Conservation (phyloP, 768 basidiomycete genomes). For the Rhizopogon sp. region DNA sequence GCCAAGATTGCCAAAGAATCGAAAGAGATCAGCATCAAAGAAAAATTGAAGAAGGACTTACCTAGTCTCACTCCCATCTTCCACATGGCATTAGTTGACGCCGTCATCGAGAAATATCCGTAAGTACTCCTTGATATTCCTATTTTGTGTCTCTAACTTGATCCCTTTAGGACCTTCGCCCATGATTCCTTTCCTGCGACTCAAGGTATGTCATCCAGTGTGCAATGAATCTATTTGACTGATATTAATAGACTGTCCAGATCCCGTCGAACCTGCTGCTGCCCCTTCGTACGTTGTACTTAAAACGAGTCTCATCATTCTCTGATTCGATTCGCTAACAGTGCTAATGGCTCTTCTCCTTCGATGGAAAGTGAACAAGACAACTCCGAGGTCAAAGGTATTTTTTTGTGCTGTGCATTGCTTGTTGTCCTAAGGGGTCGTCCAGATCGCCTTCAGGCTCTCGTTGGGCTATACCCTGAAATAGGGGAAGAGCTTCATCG, state of each 20-base stretch:
- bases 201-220: conserved; percentile 1
- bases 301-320: background rate
- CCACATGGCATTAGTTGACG: conserved; percentile 17
- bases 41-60: conserved; percentile 4
- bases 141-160: background rate
- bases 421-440: background rate
- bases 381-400: background rate
- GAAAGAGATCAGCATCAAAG: background rate
- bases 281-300: background rate
- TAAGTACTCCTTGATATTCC: conserved; percentile 5
- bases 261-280: conserved; percentile 1
- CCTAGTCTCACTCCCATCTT: background rate
- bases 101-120: conserved; percentile 17
- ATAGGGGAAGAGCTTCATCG: background rate
- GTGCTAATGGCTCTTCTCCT: too few species aligned
- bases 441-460: conserved; percentile 7
- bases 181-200: conserved; percentile 11
- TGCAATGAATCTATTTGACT: too few species aligned
- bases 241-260: background rate
- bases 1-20: rapidly evolving
- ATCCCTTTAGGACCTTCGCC: conserved; percentile 1
- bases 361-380: background rate
- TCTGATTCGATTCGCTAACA: background rate
- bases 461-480: conserved; percentile 9
- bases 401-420: background rate